Percentiles rank a stretch among this genome's conserved stretches.
Evolutionary conservation across 805 yeast genomes (phyloP).

Genomic region (Lachancea nothofagi): DNA sequence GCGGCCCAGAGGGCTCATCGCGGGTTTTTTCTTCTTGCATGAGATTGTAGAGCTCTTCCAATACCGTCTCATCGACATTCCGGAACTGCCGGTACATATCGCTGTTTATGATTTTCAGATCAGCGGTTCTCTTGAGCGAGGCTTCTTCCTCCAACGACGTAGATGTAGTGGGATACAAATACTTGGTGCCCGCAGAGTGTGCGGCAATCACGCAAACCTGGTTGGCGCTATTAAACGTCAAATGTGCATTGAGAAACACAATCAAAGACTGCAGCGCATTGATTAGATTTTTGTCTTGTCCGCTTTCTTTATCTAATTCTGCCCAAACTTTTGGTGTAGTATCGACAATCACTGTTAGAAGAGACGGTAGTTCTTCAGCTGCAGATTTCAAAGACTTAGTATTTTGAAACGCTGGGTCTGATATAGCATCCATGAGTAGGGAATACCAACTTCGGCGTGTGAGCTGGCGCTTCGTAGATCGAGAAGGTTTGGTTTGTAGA

Average conservation of each 20-base stretch:
- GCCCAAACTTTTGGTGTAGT: slow-evolving; percentile 55
- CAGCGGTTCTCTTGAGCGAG: slow-evolving; percentile 16
- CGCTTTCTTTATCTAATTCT: slow-evolving; percentile 30
- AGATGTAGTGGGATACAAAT: slow-evolving; percentile 54
- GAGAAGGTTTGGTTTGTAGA: too few relatives aligned
- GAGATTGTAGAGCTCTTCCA: slow-evolving; percentile 50
- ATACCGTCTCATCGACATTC: slow-evolving; percentile 66
- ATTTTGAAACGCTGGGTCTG: slow-evolving; percentile 31
- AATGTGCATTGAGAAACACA: slow-evolving; percentile 80
- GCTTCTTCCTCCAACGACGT: slow-evolving; percentile 4
- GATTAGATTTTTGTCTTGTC: slow-evolving; percentile 41
- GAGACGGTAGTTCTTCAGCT: slow-evolving; percentile 65
- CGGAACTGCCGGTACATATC: slow-evolving; percentile 85
- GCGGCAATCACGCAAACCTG: slow-evolving; percentile 76
- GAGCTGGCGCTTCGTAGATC: too few relatives aligned
- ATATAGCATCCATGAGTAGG: slow-evolving; percentile 32
- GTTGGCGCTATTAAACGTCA: slow-evolving; percentile 79
- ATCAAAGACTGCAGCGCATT: slow-evolving; percentile 60
- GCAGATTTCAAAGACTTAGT: slow-evolving; percentile 20
- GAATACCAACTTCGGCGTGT: too few relatives aligned
- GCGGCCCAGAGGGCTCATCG: slow-evolving; percentile 27
- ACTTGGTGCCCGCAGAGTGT: slow-evolving; percentile 61
- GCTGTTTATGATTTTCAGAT: slow-evolving; percentile 37
- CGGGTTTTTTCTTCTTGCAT: slow-evolving; percentile 33
- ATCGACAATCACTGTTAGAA: slow-evolving; percentile 73